Evolutionary conservation across 441 rosid species (phyloP).

Genomic region (Arabidopsis hybrid): DNA sequence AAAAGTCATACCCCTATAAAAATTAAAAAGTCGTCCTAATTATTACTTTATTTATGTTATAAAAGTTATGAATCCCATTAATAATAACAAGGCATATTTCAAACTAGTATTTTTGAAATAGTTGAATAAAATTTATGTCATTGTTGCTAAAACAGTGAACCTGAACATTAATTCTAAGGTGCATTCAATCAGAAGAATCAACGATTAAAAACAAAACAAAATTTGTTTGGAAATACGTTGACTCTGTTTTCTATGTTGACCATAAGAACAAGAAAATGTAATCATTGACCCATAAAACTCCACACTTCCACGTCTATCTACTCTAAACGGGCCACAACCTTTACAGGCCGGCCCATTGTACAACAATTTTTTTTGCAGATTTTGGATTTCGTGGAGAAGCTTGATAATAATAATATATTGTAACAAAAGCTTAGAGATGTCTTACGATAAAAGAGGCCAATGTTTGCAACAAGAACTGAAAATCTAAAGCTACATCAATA

Average conservation of each 20-base stretch:
- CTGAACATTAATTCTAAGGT: background rate
- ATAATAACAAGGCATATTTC: constrained; percentile 6
- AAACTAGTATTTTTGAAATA: background rate
- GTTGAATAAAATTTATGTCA: no score
- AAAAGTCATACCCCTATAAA: constrained; percentile 25
- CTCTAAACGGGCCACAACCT: background rate
- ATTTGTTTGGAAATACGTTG: constrained; percentile 2
- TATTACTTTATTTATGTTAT: constrained; percentile 12
- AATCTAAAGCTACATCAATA: constrained; percentile 24
- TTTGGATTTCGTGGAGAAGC: background rate
- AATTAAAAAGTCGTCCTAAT: constrained; percentile 5
- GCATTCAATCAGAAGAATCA: background rate
- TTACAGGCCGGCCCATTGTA: background rate
- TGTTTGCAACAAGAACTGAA: constrained; percentile 32
- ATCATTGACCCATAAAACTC: background rate
- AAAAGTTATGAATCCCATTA: constrained; percentile 5
- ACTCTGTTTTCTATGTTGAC: background rate
- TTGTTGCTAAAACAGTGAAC: background rate
- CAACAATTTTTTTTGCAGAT: background rate
- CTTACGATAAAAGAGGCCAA: constrained; percentile 18
- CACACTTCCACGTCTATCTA: background rate
- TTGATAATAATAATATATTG: background rate
- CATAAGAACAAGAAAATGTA: background rate
- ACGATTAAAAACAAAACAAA: background rate
- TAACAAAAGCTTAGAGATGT: constrained; percentile 27